Percentiles rank a stretch among this genome's conserved stretches.
phyloP scores from a whole-genome alignment of 2,329 filamentous ascomycete species.

The Aspergillus ibericus region DNA sequence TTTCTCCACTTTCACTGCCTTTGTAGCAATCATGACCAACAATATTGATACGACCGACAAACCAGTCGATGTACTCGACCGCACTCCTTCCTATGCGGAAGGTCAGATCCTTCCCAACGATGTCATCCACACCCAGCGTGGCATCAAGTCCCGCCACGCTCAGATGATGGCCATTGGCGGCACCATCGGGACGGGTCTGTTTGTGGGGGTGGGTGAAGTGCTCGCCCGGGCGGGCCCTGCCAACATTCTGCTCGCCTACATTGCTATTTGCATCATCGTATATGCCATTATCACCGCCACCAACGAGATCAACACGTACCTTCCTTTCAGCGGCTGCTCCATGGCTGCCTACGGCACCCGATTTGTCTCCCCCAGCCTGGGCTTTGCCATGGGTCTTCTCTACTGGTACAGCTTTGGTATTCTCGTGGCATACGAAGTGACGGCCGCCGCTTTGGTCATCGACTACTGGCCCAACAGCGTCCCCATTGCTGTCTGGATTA shows the following conservation, averaged over 20 bases:
- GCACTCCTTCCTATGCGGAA: neutral
- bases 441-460: constrained; percentile 56
- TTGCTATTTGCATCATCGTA: neutral
- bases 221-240: neutral
- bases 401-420: constrained; percentile 84
- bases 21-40: neutral
- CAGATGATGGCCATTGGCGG: constrained; percentile 13
- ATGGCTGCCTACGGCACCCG: constrained; percentile 51
- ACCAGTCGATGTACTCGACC: neutral
- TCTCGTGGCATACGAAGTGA: constrained; percentile 77
- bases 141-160: constrained; percentile 8
- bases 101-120: neutral
- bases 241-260: neutral
- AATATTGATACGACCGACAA: neutral
- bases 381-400: constrained; percentile 49
- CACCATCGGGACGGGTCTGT: constrained; percentile 4
- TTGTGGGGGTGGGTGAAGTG: neutral
- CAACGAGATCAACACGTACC: constrained; percentile 6
- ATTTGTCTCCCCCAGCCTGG: constrained; percentile 62
- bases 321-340: constrained; percentile 2
- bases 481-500: constrained; percentile 57
- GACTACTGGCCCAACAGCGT: constrained; percentile 53
- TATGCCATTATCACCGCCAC: constrained; percentile 4
- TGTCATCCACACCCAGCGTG: constrained; percentile 2
- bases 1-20: neutral